Conservation (phyloP, 768 basidiomycete species). For the Gelatoporia subvermispora region DNA sequence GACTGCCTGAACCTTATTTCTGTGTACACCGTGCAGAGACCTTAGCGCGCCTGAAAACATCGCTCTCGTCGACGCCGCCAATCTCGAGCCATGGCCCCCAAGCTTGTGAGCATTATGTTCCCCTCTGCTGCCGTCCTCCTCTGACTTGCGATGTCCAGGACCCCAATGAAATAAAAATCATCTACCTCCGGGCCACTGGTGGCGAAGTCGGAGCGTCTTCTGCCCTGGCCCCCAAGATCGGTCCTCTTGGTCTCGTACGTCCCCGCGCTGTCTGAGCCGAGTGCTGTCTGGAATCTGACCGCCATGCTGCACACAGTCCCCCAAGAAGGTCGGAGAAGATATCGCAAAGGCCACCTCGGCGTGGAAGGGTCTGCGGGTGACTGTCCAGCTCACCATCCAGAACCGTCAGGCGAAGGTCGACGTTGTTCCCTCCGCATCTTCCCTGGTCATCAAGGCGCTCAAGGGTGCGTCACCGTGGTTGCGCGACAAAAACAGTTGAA, state of each 20-base stretch:
- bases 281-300: slow-evolving; percentile 9
- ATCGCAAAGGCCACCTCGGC: slow-evolving; percentile 97
- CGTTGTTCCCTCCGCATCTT: slow-evolving; percentile 95
- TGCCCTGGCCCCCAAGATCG: slow-evolving; percentile 98
- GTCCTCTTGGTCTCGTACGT: slow-evolving; percentile 97
- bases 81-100: slow-evolving; percentile 64
- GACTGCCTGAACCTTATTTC: slow-evolving; percentile 53
- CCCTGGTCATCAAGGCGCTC: slow-evolving; percentile 95
- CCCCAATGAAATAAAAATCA: slow-evolving; percentile 97
- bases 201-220: slow-evolving; percentile 99
- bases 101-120: slow-evolving; percentile 50
- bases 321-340: slow-evolving; percentile 99
- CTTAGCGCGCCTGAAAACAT: slow-evolving; percentile 10
- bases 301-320: slow-evolving; percentile 58
- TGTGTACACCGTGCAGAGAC: slow-evolving; percentile 12
- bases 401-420: slow-evolving; percentile 98
- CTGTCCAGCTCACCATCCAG: slow-evolving; percentile 98
- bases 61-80: slow-evolving; percentile 19
- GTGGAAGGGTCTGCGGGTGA: slow-evolving; percentile 99
- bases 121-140: neutral
- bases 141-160: slow-evolving; percentile 46
- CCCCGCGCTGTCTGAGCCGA: neutral
- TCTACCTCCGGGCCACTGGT: slow-evolving; percentile 96
- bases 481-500: too few relatives aligned
- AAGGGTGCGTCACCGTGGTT: slow-evolving; percentile 60